These are phyloP conservation scores for Psilocybe cyanescens DNA, from an alignment of 768 basidiomycete genomes.

Conservation along the genomic window DNA sequence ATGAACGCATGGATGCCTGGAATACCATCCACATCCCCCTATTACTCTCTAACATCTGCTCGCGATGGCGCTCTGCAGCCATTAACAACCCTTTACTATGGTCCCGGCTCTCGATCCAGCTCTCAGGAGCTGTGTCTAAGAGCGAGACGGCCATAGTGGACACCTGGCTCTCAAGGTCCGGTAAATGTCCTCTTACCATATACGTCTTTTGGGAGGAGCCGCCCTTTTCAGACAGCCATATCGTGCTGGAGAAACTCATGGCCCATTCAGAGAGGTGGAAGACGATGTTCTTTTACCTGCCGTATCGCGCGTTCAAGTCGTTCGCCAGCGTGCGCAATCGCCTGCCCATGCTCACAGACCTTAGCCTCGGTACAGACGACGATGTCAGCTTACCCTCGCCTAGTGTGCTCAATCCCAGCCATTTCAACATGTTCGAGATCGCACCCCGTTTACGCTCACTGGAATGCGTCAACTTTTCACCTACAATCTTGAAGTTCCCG, in stretches of 20 bases:
- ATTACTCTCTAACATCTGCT: conserved; percentile 41
- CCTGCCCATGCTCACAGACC: conserved; percentile 32
- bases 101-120: conserved; percentile 40
- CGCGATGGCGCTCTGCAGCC: conserved; percentile 43
- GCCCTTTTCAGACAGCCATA: conserved; percentile 29
- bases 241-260: conserved; percentile 34
- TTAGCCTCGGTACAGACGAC: conserved; percentile 37
- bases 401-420: conserved; percentile 1
- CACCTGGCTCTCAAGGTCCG: conserved; percentile 37
- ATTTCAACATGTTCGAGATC: conserved; percentile 32
- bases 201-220: conserved; percentile 39
- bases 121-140: conserved; percentile 23
- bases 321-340: conserved; percentile 29
- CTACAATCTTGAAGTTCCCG: conserved; percentile 35
- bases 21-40: conserved; percentile 43
- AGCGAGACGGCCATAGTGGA: conserved; percentile 28
- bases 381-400: conserved; percentile 19
- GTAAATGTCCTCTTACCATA: conserved; percentile 33
- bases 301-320: conserved; percentile 32
- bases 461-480: conserved; percentile 39
- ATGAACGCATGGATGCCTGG: conserved; percentile 33
- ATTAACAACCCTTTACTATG: conserved; percentile 42
- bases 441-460: conserved; percentile 33
- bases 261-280: conserved; percentile 35
- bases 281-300: conserved; percentile 37